Evolutionary conservation across 2,329 filamentous ascomycete species (phyloP), one percentile per base, ranked within the genome.

Genomic region (Helminthosporium solani): DNA sequence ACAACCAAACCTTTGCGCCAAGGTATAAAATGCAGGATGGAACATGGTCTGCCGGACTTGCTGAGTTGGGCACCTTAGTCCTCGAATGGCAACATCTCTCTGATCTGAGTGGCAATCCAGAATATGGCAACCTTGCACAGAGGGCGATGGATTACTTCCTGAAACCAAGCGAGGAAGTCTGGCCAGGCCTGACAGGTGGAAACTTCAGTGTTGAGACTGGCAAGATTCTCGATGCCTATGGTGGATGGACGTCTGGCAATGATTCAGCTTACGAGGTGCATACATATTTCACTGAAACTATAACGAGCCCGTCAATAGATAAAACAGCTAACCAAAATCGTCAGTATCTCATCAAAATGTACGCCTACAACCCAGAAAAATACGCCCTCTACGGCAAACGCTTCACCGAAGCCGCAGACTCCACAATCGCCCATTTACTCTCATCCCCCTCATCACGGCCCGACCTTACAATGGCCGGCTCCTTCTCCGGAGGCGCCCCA

Each of bases 21-120:
- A 71, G 77, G 1, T 70, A 66, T 0, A 36, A 45, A n/a, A 59
- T 58, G 28, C 54, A 53, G 16, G 41, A 59, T 27, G 60, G 54
- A 2, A 55, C 47, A 3, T 52, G 55, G 12, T 80, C 75, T 7
- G 91, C 88, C 63, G 84, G 84, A 8, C 71, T 92, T 27, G 88
- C 88, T 23, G 86, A 84, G 6, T 81, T 83, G 16, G 88, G 88
- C 15, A 88, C 86, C 1, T 72, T 94, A 25, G 81, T 90, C 0
- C 76, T 94, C 1, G 88, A 94, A 70, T 92, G 87, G 87, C 88
- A 85, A 5, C 85, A 78, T 7, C 76, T 94, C 11, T 87, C 84
- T 27, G 87, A 92, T 63, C 67, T 92, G 42, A 87, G 84, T 0
- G 83, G 82, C 1, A 75, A 90, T 55, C 51, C 69, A 0, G 76